Base-by-base conservation (phyloP, 768 basidiomycete genomes). In the Tubosaeta sp. region DNA sequence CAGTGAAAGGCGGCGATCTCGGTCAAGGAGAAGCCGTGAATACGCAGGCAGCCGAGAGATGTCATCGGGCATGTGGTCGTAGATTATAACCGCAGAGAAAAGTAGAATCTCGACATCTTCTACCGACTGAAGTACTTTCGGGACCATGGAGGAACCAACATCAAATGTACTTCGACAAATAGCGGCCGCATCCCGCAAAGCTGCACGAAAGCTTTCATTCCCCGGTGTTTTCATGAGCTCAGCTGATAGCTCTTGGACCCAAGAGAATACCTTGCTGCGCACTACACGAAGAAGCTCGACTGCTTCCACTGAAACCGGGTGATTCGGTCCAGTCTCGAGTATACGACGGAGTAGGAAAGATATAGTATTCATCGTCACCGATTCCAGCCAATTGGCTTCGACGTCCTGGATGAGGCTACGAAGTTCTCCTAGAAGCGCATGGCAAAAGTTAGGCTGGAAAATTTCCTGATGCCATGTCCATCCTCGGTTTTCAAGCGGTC, bases 391-490 rank as follows among this genome's bases (percentile, higher is more conserved):
- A 46, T 75, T 78, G 3, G 47, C 65, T 46, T 63, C 56, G 21
- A 79, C 57, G n/a, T 61, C 64, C n/a, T 38, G 47, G 18, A 76
- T 39, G 10, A 75, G 59, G n/a, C 55, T 53, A 11, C 65, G 60
- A 5, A 75, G 54, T 45, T 74, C 72, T 10, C 39, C 49, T 3
- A 76, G 46, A 10, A 80, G 59, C 1, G 59, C 60, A 6, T 6
- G 0, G 12, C 71, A 62, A 32, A 78, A 81, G 12, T 58, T 32
- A 6, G 57, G 19, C 8, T 60, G 9, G 1, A 44, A 41, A 6
- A 78, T 60, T 12, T 75, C 72, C 2, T 44, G 22, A 46, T 81
- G 79, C 72, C 74, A 78, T 22, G 59, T 59, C 32, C 63, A 49
- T 14, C 55, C 57, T 13, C 27, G 55, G 1, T 52, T 49, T 3